Conservation (phyloP, 805 yeast genomes). For the Priceomyces castillae region DNA sequence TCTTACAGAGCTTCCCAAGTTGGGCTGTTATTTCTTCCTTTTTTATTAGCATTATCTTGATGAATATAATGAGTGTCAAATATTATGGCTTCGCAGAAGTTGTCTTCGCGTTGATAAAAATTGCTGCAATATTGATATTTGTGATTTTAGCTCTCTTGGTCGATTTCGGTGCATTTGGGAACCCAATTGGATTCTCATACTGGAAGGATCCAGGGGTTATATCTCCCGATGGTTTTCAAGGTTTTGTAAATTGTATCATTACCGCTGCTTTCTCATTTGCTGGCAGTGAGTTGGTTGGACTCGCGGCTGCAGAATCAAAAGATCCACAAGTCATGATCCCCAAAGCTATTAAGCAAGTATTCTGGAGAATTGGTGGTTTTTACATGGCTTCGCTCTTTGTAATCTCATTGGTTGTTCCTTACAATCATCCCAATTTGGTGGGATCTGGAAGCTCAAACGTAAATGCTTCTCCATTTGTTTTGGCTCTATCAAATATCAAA, state of each 20-base stretch:
- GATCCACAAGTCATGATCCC: conserved; percentile 32
- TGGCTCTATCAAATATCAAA: conserved; percentile 20
- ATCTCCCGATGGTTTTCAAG: conserved; percentile 11
- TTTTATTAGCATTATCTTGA: conserved; percentile 15
- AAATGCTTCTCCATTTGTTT: conserved; percentile 25
- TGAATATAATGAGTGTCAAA: conserved; percentile 23
- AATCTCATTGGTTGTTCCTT: conserved; percentile 13
- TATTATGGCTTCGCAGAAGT: conserved; percentile 24
- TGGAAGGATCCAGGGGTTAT: conserved; percentile 25
- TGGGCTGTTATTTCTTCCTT: conserved; percentile 15
- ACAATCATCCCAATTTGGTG: conserved; percentile 9
- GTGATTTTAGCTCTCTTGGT: conserved; percentile 18
- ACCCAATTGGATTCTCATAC: conserved; percentile 24
- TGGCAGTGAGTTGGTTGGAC: conserved; percentile 15
- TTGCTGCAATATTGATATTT: conserved; percentile 20
- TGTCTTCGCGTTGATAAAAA: conserved; percentile 22
- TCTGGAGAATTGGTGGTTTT: conserved; percentile 69
- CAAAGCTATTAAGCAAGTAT: conserved; percentile 44
- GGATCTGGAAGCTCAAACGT: conserved; percentile 12
- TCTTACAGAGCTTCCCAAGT: conserved; percentile 18
- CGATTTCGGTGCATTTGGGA: conserved; percentile 22
- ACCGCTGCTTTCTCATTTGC: conserved; percentile 23
- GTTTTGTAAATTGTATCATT: conserved; percentile 18
- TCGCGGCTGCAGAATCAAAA: conserved; percentile 44
- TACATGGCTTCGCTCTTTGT: conserved; percentile 48